Evolutionary conservation across 495 filamentous ascomycete genomes (phyloP).

Genomic region (Podospora sp.): DNA sequence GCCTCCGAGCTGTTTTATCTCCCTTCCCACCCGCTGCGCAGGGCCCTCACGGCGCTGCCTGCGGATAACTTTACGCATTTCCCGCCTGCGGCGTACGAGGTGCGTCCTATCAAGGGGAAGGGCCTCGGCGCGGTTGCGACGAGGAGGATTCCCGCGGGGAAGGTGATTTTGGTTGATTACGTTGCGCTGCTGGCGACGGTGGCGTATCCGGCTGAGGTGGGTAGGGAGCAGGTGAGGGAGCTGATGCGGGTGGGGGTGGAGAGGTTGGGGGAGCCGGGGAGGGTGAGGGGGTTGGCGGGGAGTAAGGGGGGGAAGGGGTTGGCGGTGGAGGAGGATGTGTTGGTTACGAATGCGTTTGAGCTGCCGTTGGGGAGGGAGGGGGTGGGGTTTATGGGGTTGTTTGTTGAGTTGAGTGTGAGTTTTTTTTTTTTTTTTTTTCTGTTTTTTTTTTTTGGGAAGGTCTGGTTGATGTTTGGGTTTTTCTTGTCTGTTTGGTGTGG

Average conservation of each 20-base stretch:
- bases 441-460: too few species aligned
- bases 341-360: conserved; percentile 59
- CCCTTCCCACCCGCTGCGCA: conserved; percentile 23
- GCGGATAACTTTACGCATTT: conserved; percentile 13
- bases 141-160: conserved; percentile 33
- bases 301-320: conserved; percentile 62
- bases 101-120: conserved; percentile 33
- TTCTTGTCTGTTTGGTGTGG: too few species aligned
- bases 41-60: conserved; percentile 20
- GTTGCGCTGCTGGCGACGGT: conserved; percentile 30
- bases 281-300: conserved; percentile 34
- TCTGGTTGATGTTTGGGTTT: too few species aligned
- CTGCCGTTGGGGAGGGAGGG: conserved; percentile 27
- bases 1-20: conserved; percentile 31
- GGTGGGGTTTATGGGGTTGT: conserved; percentile 34
- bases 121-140: conserved; percentile 38
- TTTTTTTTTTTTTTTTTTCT: too few species aligned
- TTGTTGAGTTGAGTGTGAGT: conserved; percentile 23
- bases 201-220: conserved; percentile 34
- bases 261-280: conserved; percentile 28
- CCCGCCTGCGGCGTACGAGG: conserved; percentile 22
- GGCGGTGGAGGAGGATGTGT: conserved; percentile 66
- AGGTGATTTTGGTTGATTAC: conserved; percentile 34
- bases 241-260: conserved; percentile 31
- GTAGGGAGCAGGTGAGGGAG: conserved; percentile 30